Evolutionary conservation across 805 yeast genomes (phyloP).

Genomic region (Candida sanyiensis): DNA sequence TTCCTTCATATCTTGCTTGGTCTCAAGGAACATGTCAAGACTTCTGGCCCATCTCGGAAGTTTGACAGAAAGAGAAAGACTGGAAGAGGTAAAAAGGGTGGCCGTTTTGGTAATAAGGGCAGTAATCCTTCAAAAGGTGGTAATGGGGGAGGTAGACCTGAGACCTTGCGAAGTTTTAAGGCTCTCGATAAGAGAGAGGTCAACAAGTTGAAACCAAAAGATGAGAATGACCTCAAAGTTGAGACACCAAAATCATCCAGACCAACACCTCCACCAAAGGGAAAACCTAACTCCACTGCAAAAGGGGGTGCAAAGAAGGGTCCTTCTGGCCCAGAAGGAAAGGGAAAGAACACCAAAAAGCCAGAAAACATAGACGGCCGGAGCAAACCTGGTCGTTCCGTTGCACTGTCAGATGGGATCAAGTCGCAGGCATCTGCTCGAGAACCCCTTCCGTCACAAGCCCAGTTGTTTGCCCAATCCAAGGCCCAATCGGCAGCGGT

Average conservation of each 20-base stretch:
- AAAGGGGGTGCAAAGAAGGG: not conserved
- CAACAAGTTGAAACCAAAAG: conserved; percentile 17
- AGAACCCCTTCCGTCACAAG: conserved; percentile 3
- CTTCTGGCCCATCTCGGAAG: conserved; percentile 6
- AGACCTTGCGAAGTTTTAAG: conserved; percentile 35
- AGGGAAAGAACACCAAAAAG: not conserved
- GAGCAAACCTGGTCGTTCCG: no score
- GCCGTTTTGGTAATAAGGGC: conserved; percentile 13
- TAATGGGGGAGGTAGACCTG: conserved; percentile 17
- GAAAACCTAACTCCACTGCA: not conserved
- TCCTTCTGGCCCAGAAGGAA: not conserved
- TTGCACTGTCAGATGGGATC: no score
- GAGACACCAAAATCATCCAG: conserved; percentile 2
- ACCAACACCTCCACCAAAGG: not conserved
- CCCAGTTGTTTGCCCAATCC: conserved; percentile 4
- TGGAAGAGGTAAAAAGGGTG: conserved; percentile 31
- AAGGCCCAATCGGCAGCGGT: not conserved
- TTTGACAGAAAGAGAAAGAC: conserved; percentile 29
- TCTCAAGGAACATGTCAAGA: conserved; percentile 33
- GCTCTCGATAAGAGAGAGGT: conserved; percentile 27
- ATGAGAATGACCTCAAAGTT: conserved; percentile 12
- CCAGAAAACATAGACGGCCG: not conserved
- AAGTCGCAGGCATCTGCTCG: not conserved
- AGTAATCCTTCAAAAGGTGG: no score
- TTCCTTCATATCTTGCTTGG: conserved; percentile 45